phyloP scores from a whole-genome alignment of 371 early-diverging fungal species.

The Mortierella sp. region DNA sequence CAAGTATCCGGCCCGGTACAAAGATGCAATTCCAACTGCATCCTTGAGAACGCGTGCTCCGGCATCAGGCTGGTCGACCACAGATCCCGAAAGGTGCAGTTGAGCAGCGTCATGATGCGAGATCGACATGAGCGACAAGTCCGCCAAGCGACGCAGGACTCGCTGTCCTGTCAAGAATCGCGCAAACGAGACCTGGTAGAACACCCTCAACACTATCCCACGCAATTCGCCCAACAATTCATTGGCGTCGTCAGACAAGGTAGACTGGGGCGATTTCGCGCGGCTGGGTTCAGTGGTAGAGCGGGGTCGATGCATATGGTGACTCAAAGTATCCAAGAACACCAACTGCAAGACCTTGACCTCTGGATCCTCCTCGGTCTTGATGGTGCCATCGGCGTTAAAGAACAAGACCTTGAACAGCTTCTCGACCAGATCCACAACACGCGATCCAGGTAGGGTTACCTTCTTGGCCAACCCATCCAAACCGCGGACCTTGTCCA shows the following conservation, averaged over 20 bases:
- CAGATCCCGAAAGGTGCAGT: slow-evolving; percentile 5
- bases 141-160: slow-evolving; percentile 45
- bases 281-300: slow-evolving; percentile 5
- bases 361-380: slow-evolving; percentile 6
- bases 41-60: slow-evolving; percentile 37
- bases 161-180: slow-evolving; percentile 21
- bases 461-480: slow-evolving; percentile 66
- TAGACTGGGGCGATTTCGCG: neutral
- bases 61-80: slow-evolving; percentile 2
- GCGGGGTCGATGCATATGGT: slow-evolving; percentile 33
- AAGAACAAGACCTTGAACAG: slow-evolving; percentile 47
- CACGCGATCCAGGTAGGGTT: slow-evolving; percentile 62
- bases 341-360: slow-evolving; percentile 53
- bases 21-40: slow-evolving; percentile 41
- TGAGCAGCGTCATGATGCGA: slow-evolving; percentile 52
- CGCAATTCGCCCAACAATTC: slow-evolving; percentile 42
- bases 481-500: slow-evolving; percentile 67
- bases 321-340: slow-evolving; percentile 55
- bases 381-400: neutral
- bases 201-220: slow-evolving; percentile 32
- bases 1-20: slow-evolving; percentile 52
- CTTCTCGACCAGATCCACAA: slow-evolving; percentile 60
- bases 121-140: slow-evolving; percentile 48
- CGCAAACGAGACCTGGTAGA: slow-evolving; percentile 21
- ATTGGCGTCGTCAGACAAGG: slow-evolving; percentile 32